These are phyloP conservation scores for Aspergillus viridinutans DNA, from an alignment of 2,329 filamentous ascomycete species.

Conservation along the genomic window DNA sequence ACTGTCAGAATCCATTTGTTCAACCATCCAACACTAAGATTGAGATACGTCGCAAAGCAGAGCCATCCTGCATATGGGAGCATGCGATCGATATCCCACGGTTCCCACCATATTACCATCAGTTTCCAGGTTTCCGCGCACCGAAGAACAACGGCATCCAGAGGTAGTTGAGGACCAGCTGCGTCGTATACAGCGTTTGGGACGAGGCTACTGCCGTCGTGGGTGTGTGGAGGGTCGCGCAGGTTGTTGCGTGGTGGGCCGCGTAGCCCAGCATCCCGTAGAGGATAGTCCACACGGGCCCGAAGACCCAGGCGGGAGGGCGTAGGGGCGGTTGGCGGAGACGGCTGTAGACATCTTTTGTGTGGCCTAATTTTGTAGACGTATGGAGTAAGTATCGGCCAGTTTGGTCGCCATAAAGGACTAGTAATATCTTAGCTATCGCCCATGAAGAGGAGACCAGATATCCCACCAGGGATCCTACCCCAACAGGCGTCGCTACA, in stretches of 20 bases:
- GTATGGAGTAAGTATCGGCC: background rate
- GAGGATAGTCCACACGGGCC: conserved; percentile 55
- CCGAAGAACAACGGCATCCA: conserved; percentile 95
- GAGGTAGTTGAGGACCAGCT: conserved; percentile 76
- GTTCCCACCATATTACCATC: conserved; percentile 71
- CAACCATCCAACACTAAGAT: conserved; percentile 62
- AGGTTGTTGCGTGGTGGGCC: conserved; percentile 69
- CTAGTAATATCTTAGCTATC: background rate
- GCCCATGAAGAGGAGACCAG: conserved; percentile 12
- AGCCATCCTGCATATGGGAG: conserved; percentile 84
- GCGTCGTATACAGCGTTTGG: conserved; percentile 77
- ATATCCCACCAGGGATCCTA: conserved; percentile 25
- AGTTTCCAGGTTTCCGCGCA: conserved; percentile 69
- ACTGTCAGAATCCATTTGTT: conserved; percentile 51
- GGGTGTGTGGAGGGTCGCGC: conserved; percentile 55
- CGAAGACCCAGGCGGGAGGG: conserved; percentile 56
- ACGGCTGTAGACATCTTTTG: conserved; percentile 33
- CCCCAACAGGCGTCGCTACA: conserved; percentile 24
- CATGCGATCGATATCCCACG: conserved; percentile 70
- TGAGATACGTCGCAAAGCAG: conserved; percentile 81
- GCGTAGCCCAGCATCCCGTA: conserved; percentile 81
- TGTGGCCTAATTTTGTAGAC: conserved; percentile 23
- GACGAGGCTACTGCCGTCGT: conserved; percentile 55
- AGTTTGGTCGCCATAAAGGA: background rate
- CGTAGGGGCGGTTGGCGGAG: conserved; percentile 48